A percentile compares a stretch with the other conserved stretches of the same genome.
These are phyloP conservation scores for Botrytis deweyae DNA, from an alignment of 2,329 filamentous ascomycete species.

Conservation along the genomic window DNA sequence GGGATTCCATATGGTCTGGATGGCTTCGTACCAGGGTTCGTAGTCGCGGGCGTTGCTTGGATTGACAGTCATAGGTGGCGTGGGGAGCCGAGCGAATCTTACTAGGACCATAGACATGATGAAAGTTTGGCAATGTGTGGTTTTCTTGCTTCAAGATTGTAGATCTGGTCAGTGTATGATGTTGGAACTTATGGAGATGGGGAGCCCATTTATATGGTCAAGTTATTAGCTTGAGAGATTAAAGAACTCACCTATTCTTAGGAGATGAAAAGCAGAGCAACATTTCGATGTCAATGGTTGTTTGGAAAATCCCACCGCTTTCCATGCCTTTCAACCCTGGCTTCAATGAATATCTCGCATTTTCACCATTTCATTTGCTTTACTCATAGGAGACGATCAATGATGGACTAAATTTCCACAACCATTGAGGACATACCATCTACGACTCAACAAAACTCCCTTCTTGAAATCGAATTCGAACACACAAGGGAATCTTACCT, in stretches of 20 bases:
- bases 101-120: constrained; percentile 7
- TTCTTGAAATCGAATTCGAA: not conserved
- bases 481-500: no score
- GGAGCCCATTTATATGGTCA: not conserved
- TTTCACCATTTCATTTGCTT: not conserved
- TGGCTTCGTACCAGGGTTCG: not conserved
- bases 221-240: not conserved
- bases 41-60: not conserved
- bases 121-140: not conserved
- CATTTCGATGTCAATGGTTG: not conserved
- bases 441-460: not conserved
- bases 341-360: not conserved
- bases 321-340: not conserved
- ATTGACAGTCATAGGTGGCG: not conserved
- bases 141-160: no score
- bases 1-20: not conserved
- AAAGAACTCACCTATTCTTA: not conserved
- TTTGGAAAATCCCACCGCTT: not conserved
- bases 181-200: not conserved
- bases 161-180: not conserved
- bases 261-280: not conserved
- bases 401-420: not conserved
- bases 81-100: not conserved
- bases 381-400: not conserved
- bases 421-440: not conserved